Conservation (phyloP, 2,329 filamentous ascomycete genomes). For the Pyrenophora seminiperda region DNA sequence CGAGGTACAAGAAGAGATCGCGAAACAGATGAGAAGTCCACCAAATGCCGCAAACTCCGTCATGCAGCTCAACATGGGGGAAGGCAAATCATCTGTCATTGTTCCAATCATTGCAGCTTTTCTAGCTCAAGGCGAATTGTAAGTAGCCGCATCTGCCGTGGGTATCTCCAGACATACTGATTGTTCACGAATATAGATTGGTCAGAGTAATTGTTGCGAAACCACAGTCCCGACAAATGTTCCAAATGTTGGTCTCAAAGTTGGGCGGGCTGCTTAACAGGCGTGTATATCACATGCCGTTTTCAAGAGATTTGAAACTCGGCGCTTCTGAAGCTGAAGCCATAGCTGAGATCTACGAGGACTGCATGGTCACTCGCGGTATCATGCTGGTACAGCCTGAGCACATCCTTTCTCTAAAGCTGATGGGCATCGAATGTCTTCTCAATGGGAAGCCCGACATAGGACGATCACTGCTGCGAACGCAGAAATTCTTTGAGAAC, state of each 20-base stretch:
- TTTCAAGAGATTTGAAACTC: conserved; percentile 58
- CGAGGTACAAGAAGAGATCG: conserved; percentile 62
- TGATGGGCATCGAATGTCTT: conserved; percentile 62
- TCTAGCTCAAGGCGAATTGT: conserved; percentile 18
- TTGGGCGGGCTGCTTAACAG: conserved; percentile 62
- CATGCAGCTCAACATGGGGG: conserved; percentile 40
- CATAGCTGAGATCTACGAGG: conserved; percentile 49
- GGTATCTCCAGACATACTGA: conserved; percentile 1
- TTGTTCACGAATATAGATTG: conserved; percentile 43
- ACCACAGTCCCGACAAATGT: conserved; percentile 65
- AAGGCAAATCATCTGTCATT: conserved; percentile 39
- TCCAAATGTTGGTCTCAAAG: conserved; percentile 59
- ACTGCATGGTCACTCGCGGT: conserved; percentile 58
- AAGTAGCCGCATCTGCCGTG: conserved; percentile 3
- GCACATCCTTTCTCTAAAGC: conserved; percentile 66
- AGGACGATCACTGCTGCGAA: conserved; percentile 47
- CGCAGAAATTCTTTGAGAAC: conserved; percentile 53
- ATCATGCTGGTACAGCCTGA: conserved; percentile 67
- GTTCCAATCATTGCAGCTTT: conserved; percentile 32
- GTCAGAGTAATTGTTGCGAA: conserved; percentile 66
- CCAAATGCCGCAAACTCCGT: conserved; percentile 27
- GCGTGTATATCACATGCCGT: conserved; percentile 62
- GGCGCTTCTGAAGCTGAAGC: conserved; percentile 27
- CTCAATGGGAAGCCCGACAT: conserved; percentile 36
- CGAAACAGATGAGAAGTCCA: conserved; percentile 57